Conservation (phyloP, 179 eudicot genomes). For the Silene vulgaris region DNA sequence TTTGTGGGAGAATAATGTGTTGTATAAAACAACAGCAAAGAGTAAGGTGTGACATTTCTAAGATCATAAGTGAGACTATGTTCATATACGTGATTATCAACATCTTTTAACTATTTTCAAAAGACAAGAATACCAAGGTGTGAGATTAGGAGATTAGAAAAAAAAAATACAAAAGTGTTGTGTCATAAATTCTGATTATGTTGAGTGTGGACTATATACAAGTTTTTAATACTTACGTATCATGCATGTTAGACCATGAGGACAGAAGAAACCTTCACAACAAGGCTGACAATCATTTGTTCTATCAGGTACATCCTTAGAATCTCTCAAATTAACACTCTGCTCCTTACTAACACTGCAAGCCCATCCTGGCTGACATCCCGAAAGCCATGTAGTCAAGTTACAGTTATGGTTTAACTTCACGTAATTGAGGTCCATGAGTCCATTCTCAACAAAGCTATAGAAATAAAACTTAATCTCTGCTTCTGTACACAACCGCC, state of each 20-base stretch:
- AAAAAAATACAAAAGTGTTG: no score
- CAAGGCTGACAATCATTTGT: constrained; percentile 51
- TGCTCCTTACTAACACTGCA: constrained; percentile 37
- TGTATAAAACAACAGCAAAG: no score
- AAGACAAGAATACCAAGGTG: neutral
- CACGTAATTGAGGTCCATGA: constrained; percentile 29
- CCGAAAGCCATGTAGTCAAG: constrained; percentile 59
- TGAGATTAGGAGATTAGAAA: neutral
- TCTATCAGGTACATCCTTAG: constrained; percentile 46
- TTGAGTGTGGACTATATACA: neutral
- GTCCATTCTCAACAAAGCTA: constrained; percentile 32
- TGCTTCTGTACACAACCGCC: constrained; percentile 66
- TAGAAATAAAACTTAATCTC: constrained; percentile 58
- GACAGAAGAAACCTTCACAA: constrained; percentile 88
- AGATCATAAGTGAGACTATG: no score
- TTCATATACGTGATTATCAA: no score
- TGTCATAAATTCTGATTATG: neutral
- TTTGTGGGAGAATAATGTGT: no score
- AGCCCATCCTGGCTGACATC: constrained; percentile 97
- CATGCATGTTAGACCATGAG: constrained; percentile 83
- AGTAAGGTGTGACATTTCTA: no score
- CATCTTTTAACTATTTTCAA: neutral
- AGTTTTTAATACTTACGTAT: constrained; percentile 50
- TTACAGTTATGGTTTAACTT: constrained; percentile 68
- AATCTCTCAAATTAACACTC: constrained; percentile 38